Conservation (phyloP, 2,329 filamentous ascomycete genomes). For the Colletotrichum cereale region DNA sequence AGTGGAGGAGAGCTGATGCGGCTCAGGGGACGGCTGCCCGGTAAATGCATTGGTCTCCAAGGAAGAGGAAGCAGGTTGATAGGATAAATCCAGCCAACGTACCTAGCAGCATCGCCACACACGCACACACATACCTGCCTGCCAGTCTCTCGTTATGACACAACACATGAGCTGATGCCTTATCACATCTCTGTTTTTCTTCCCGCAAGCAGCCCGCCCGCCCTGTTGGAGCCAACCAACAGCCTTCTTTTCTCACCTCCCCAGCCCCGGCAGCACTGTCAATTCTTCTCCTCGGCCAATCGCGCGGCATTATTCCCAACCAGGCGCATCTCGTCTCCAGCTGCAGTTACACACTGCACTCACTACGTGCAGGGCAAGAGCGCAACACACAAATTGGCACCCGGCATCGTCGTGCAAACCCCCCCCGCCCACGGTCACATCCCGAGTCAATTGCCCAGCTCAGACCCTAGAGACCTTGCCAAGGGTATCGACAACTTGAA, state of each 20-base stretch:
- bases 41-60: background rate
- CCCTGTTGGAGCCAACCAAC: conserved; percentile 7
- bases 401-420: conserved; percentile 24
- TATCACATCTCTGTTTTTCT: background rate
- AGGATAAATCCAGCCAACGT: background rate
- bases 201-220: background rate
- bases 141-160: background rate
- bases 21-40: conserved; percentile 4
- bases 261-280: background rate
- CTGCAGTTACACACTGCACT: conserved; percentile 2
- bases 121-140: too few relatives aligned
- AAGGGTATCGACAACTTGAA: conserved; percentile 1
- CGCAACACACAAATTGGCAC: conserved; percentile 26
- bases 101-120: background rate
- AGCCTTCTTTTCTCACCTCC: background rate
- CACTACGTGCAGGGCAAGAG: conserved; percentile 27
- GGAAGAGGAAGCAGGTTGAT: background rate
- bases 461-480: conserved; percentile 4
- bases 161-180: background rate
- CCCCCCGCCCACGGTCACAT: conserved; percentile 14
- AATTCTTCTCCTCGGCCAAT: conserved; percentile 24
- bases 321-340: conserved; percentile 23
- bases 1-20: background rate
- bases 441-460: conserved; percentile 5
- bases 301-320: background rate